Evolutionary conservation across 495 filamentous ascomycete genomes (phyloP), one percentile per base, ranked within the genome.

Genomic region (Xylaria sp.): DNA sequence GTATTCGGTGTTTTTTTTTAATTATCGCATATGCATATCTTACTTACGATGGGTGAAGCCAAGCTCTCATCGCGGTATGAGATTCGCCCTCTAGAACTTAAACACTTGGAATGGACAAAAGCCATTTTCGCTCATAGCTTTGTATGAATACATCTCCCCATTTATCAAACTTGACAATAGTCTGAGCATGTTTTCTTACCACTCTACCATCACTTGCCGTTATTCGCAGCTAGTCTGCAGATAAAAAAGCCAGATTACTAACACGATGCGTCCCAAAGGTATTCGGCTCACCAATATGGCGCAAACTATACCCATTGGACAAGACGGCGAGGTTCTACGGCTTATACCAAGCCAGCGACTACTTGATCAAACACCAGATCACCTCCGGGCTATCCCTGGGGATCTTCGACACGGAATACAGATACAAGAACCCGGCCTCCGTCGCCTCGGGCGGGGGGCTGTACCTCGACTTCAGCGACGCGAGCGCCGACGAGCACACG

Each of bases 381-480:
- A 57, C 63, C 6, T 81, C 79, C 5, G 82, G 80, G 19, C 33
- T 81, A 1, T 81, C 79, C 14, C 82, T 77, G 31, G 83, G 83
- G 48, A 76, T 85, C 40, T 85, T 84, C 75, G 81, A 85, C 73
- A 80, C 55, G 2, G 74, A 83, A 40, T 83, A 84, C 70, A 37
- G 72, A 19, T 85, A 78, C 79, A 83, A 80, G 68, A 69, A 71
- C 1, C 76, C 81, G 35, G 75, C 76, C 26, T 84, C 81, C 2
- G 79, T 44, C 0, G 71, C 72, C 14, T 76, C 76, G 1, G 80
- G 73, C 12, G 84, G 83, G 8, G 71, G 55, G 11, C 72, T 85
- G 3, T 81, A 80, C 76, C 84, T 79, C 77, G 76, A 85, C 41
- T 11, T 70, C 0, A 41, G 65, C n/a, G 76, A 77, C 41, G 0